Evolutionary conservation across 2,329 filamentous ascomycete species (phyloP), one percentile per base, ranked within the genome.

Genomic region (Pezicula carpinea): DNA sequence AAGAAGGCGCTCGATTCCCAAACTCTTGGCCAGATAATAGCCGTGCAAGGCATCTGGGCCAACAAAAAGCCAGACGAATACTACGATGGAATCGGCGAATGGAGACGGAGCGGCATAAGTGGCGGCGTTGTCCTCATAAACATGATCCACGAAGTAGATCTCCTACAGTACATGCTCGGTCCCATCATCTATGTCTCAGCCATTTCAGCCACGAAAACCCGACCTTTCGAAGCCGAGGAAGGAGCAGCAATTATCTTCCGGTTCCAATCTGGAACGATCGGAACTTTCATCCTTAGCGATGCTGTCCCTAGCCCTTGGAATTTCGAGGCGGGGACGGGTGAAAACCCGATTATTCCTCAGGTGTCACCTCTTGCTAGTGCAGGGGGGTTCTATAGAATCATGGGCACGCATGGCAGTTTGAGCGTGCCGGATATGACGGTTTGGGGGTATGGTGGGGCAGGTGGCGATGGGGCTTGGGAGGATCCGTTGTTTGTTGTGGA

Each of bases 71-170:
- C 77, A 0, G 39, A 56, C 0, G 47, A 63, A 0, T 83, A 82
- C 61, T 82, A 77, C 51, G 64, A 69, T 2, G 52, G 68, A 0
- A 70, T 70, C 0, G 63, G 65, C 0, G 68, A 70, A 33, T 81
- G 79, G 77, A 68, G 75, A 13, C 65, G 68, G 6, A 55, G 61
- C 4, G 46, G 53, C 2, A 61, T 57, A 5, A 59, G 65, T 2
- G 73, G 71, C 1, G 78, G 77, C 0, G 71, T 74, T 0, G 63
- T 82, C 6, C 63, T 75, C 3, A 81, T 81, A 50, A 83, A 82
- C 55, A 63, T 82, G 36, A 71, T 82, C n/a, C 79, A 83, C 54
- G 79, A 83, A 42, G 64, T 82, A 33, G 79, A 82, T 50, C 62
- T 80, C 0, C 63, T 83, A 15, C 77, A 81, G 39, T 73, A 75